Conservation (phyloP, 805 yeast genomes). For the Metschnikowia amazonensis region DNA sequence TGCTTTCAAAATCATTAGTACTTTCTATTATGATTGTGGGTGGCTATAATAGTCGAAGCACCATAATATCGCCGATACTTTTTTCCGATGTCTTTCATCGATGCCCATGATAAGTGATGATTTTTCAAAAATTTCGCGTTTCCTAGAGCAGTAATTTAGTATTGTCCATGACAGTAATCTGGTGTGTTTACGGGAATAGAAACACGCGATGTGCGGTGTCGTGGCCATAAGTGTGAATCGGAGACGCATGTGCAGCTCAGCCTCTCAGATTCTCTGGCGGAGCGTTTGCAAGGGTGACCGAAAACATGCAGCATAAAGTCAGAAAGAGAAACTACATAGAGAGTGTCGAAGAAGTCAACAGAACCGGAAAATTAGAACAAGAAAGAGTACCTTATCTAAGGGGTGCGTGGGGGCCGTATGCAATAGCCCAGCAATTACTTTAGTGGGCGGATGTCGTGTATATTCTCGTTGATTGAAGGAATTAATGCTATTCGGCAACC, state of each 20-base stretch:
- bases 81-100: too few relatives aligned
- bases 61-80: too few relatives aligned
- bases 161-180: not conserved
- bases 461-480: not conserved
- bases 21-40: too few relatives aligned
- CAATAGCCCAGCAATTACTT: not conserved
- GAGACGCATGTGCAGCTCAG: slow-evolving; percentile 2
- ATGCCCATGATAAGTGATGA: too few relatives aligned
- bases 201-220: not conserved
- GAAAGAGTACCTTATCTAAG: not conserved
- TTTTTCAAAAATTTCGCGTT: not conserved
- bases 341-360: not conserved
- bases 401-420: not conserved
- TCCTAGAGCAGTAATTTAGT: not conserved
- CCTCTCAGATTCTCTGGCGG: slow-evolving; percentile 1
- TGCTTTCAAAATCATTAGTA: too few relatives aligned
- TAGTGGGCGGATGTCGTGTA: not conserved
- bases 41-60: too few relatives aligned
- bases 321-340: not conserved
- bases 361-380: not conserved
- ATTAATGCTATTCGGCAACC: slow-evolving; percentile 7
- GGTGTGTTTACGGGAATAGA: not conserved
- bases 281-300: not conserved
- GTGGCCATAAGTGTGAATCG: not conserved
- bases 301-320: not conserved